Base-by-base conservation (phyloP, 768 basidiomycete species). In the Agrocybe pediades region DNA sequence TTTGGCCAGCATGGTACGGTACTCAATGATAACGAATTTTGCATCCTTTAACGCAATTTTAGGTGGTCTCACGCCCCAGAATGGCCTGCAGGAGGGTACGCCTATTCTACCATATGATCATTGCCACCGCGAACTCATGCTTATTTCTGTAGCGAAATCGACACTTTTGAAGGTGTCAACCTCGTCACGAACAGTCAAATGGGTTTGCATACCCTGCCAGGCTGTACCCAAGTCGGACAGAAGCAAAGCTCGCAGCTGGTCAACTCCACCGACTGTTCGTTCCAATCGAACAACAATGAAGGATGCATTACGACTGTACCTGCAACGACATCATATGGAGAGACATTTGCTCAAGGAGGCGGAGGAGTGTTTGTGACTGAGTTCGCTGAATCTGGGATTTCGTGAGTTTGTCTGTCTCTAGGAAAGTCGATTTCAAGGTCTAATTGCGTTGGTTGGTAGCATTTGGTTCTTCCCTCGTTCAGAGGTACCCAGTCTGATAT, bases 121-220 rank as follows among this genome's bases (percentile, higher is more conserved):
- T 2, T 11, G 6, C 9, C 6, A 21, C 8, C 3, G 19, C 2
- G 27, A 13, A 40, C 36, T 33, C 36, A 7, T 24, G 57, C 25
- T 56, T 30, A 13, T n/a, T 42, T 17, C 41, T 13, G 21, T 36
- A 76, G 78, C 23, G 87, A 90, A 64, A 87, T 89, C 56, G 92
- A 94, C 67, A 88, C 87, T 9, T 82, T 94, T 54, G 92, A 95
- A 67, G 88, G 85, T 27, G 86, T 94, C 57, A 94, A 95, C 68
- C 65, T 79, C 45, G 79, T 79, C 39, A 74, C 75, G 2, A 71
- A 74, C 49, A 90, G 87, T 56, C 87, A 88, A 64, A 84, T 88
- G 78, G 78, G 76, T 6, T 71, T 93, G 15, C 92, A 93, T 66
- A 90, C 90, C 0, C 73, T 77, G 36, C 67, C 81, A 0, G 83